A percentile compares a stretch with the other conserved stretches of the same genome.
Evolutionary conservation across 192 early-diverging fungal species (phyloP).

Genomic region (Nowakowskiella sp.): DNA sequence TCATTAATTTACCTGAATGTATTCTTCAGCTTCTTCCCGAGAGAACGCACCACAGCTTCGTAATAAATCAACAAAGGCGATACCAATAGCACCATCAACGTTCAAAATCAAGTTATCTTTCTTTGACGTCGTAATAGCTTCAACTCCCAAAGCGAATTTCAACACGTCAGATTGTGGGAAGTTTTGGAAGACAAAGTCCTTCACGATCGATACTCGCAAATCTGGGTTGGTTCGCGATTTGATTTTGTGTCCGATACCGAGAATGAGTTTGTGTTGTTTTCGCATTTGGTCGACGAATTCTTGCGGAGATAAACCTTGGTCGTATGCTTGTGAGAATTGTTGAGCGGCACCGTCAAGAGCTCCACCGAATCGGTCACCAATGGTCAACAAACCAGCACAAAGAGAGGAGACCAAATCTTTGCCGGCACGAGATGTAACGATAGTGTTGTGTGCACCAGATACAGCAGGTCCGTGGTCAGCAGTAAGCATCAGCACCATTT

Average conservation of each 20-base stretch:
- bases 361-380: slow-evolving; percentile 96
- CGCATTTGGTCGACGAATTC: slow-evolving; percentile 95
- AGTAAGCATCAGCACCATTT: slow-evolving; percentile 99
- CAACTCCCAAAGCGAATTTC: slow-evolving; percentile 88
- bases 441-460: slow-evolving; percentile 67
- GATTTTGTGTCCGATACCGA: slow-evolving; percentile 99
- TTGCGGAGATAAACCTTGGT: slow-evolving; percentile 81
- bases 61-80: slow-evolving; percentile 92
- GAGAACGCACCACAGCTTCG: slow-evolving; percentile 88
- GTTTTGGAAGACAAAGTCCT: slow-evolving; percentile 79
- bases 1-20: slow-evolving; percentile 48
- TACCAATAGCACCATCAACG: slow-evolving; percentile 90
- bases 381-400: slow-evolving; percentile 89
- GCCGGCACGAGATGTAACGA: slow-evolving; percentile 88
- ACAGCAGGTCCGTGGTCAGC: slow-evolving; percentile 99
- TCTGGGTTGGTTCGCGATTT: slow-evolving; percentile 98
- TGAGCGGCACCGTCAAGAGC: slow-evolving; percentile 96
- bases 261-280: slow-evolving; percentile 92
- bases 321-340: slow-evolving; percentile 84
- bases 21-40: slow-evolving; percentile 91
- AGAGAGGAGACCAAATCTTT: slow-evolving; percentile 96
- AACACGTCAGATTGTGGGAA: slow-evolving; percentile 84
- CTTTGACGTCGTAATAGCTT: slow-evolving; percentile 92
- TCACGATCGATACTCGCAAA: slow-evolving; percentile 90
- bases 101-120: slow-evolving; percentile 98